Evolutionary conservation across 202 grass and related monocot genomes (phyloP), one percentile per base, ranked within the genome.

Genomic region (Dendrocalamus latiflorus): DNA sequence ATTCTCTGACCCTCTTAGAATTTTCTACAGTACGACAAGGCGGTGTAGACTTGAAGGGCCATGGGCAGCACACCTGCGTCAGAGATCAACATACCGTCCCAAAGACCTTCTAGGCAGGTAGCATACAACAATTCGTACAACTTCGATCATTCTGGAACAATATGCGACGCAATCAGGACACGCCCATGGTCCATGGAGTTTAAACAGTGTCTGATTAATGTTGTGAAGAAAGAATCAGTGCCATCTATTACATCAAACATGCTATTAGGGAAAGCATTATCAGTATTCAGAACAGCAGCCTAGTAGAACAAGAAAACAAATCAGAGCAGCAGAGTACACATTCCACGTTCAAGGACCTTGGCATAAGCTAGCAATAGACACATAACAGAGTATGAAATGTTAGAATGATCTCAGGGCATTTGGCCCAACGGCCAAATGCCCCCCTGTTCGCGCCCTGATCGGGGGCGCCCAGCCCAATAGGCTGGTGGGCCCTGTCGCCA

Each of bases 331-430:
- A 43, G 12, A 16, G 11, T 17, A 10, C 28, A 14, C 0, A n/a
- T n/a, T n/a, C 41, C 55, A 82, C 17, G 68, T 66, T 87, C 63
- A 87, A 76, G 11, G 5, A 75, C 48, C 22, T 50, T 63, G 47
- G 57, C 47, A 64, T 22, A 65, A 21, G 45, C 9, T 50, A n/a
- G 28, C 18, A 28, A 62, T 18, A 49, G 1, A 78, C 38, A 26
- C 34, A 49, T 24, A 74, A 47, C 56, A 65, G 15, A 16, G 6
- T 39, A 78, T 58, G 3, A 14, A 30, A 70, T n/a, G n/a, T n/a
- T n/a, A n/a, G n/a, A n/a, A n/a, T n/a, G n/a, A n/a, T n/a, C n/a
- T n/a, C n/a, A n/a, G n/a, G n/a, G n/a, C n/a, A n/a, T n/a, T n/a
- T n/a, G n/a, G n/a, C n/a, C n/a, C n/a, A n/a, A n/a, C n/a, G n/a